A percentile compares a stretch with the other conserved stretches of the same genome.
These are phyloP conservation scores for Coniosporium tulheliwenetii DNA, from an alignment of 2,329 filamentous ascomycete species.

Conservation along the genomic window DNA sequence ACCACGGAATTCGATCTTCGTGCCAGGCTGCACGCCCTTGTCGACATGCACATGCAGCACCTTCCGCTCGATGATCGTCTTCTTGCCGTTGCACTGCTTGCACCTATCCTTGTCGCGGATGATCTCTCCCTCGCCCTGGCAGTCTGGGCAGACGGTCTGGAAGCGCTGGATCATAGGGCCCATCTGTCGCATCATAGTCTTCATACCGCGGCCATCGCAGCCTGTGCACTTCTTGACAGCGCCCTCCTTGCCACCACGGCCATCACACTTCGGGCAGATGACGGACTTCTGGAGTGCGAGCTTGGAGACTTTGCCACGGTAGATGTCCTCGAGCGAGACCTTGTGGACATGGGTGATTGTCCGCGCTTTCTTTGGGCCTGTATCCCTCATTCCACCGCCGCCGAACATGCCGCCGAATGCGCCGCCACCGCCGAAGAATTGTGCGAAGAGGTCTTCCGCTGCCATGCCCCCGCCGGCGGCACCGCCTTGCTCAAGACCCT, in stretches of 20 bases:
- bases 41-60: constrained; percentile 97
- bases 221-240: constrained; percentile 86
- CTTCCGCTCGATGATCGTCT: constrained; percentile 94
- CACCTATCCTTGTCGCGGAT: constrained; percentile 96
- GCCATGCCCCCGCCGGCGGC: constrained; percentile 71
- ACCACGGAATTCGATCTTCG: constrained; percentile 92
- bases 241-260: constrained; percentile 90
- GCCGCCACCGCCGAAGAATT: constrained; percentile 74
- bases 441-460: constrained; percentile 88
- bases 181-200: constrained; percentile 99
- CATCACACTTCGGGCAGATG: constrained; percentile 89
- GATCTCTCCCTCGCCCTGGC: constrained; percentile 90
- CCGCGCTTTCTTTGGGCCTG: constrained; percentile 77
- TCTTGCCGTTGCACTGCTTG: constrained; percentile 94
- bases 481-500: constrained; percentile 77
- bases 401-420: constrained; percentile 51
- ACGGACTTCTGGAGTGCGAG: constrained; percentile 93
- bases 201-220: constrained; percentile 93
- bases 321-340: constrained; percentile 93
- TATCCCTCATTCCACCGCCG: constrained; percentile 54
- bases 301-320: constrained; percentile 95
- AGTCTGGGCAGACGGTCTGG: constrained; percentile 97
- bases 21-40: constrained; percentile 79
- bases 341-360: constrained; percentile 98
- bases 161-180: constrained; percentile 99